These are phyloP conservation scores for Venturia effusa DNA, from an alignment of 2,329 filamentous ascomycete genomes.

Conservation along the genomic window DNA sequence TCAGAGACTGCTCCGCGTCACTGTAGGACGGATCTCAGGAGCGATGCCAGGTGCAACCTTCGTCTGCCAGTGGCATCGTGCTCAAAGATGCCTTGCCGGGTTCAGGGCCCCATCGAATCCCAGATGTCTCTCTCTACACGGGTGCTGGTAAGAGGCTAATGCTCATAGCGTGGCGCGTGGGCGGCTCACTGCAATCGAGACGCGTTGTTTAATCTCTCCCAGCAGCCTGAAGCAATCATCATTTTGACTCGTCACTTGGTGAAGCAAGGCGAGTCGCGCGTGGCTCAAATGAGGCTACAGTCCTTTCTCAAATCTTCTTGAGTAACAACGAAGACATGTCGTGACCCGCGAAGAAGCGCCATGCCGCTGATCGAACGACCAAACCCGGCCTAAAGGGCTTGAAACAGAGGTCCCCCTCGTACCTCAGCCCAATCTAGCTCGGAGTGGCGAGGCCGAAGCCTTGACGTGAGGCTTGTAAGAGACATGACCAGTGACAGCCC, in stretches of 20 bases:
- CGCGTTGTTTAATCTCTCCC: not conserved
- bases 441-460: not conserved
- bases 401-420: not conserved
- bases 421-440: not conserved
- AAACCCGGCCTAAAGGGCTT: not conserved
- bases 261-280: not conserved
- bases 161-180: not conserved
- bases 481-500: not conserved
- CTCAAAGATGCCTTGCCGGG: not conserved
- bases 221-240: not conserved
- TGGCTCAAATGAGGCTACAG: not conserved
- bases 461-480: not conserved
- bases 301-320: constrained; percentile 1
- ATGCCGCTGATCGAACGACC: not conserved
- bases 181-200: not conserved
- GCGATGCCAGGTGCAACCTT: not conserved
- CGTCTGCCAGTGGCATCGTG: not conserved
- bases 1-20: constrained; percentile 1
- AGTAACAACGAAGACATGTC: not conserved
- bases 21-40: not conserved
- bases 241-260: not conserved
- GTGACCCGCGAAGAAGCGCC: not conserved
- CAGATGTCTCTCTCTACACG: constrained; percentile 4
- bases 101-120: not conserved
- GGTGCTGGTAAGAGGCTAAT: not conserved